These are phyloP conservation scores for Mycena polygramma DNA, from an alignment of 768 basidiomycete genomes.

Conservation along the genomic window DNA sequence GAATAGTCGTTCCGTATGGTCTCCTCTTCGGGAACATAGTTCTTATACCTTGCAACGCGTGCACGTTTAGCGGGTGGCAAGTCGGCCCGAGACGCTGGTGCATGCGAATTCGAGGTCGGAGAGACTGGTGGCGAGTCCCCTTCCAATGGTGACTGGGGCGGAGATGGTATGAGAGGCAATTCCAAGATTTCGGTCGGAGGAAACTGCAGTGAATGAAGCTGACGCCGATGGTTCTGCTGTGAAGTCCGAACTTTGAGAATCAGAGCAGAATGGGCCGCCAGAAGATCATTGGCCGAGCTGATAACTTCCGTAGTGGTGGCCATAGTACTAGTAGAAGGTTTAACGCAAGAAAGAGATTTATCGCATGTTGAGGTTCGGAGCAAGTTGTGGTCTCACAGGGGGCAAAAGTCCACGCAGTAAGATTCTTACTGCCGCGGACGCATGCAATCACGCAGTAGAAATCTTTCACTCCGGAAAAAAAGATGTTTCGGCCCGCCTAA, in stretches of 20 bases:
- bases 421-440: too few species aligned
- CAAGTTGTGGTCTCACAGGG: too few species aligned
- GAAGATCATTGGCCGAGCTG: constrained; percentile 72
- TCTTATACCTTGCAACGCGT: constrained; percentile 75
- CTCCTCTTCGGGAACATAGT: constrained; percentile 95
- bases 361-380: constrained; percentile 18
- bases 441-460: too few species aligned
- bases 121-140: constrained; percentile 61
- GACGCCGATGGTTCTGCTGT: constrained; percentile 70
- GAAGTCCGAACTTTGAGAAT: constrained; percentile 65
- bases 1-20: constrained; percentile 97
- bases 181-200: constrained; percentile 68
- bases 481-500: too few species aligned
- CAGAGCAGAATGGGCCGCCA: constrained; percentile 72
- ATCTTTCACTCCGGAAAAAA: too few species aligned
- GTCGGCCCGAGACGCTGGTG: constrained; percentile 52
- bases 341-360: not conserved
- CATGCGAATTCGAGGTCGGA: constrained; percentile 51
- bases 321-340: not conserved
- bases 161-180: constrained; percentile 71
- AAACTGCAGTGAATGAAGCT: constrained; percentile 66
- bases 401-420: too few species aligned
- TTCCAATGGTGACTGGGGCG: constrained; percentile 63
- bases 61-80: constrained; percentile 80
- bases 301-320: constrained; percentile 63